A percentile compares a stretch with the other conserved stretches of the same genome.
These are phyloP conservation scores for Pythium aquatile DNA, from an alignment of 352 stramenopile genomes.

Conservation along the genomic window DNA sequence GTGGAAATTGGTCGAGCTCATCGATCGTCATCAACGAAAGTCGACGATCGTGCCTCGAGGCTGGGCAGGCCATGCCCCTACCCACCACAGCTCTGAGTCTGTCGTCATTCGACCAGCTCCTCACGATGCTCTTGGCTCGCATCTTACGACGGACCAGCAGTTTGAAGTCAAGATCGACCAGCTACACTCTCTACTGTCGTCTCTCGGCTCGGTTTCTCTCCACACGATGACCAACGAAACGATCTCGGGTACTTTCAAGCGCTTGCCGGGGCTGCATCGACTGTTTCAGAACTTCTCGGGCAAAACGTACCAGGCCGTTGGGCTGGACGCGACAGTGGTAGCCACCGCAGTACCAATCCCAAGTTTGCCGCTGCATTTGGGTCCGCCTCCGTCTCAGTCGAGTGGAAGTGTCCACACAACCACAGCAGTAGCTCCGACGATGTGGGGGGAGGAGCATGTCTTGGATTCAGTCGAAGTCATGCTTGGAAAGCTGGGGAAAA, in stretches of 20 bases:
- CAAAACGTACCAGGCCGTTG: slow-evolving; percentile 42
- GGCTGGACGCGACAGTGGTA: slow-evolving; percentile 25
- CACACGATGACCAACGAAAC: slow-evolving; percentile 53
- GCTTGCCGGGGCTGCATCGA: slow-evolving; percentile 41
- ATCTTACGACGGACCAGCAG: slow-evolving; percentile 55
- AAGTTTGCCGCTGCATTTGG: not conserved
- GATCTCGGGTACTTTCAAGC: slow-evolving; percentile 49
- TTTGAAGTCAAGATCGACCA: slow-evolving; percentile 68
- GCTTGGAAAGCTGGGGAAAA: slow-evolving; percentile 55
- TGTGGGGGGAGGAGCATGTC: slow-evolving; percentile 19
- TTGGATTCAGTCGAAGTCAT: slow-evolving; percentile 42
- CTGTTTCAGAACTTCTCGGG: slow-evolving; percentile 42
- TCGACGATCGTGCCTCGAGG: slow-evolving; percentile 19
- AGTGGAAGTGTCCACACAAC: not conserved
- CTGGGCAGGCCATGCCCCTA: not conserved
- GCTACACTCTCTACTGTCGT: slow-evolving; percentile 47
- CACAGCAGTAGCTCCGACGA: not conserved
- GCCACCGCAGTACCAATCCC: slow-evolving; percentile 15
- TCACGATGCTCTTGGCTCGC: slow-evolving; percentile 12
- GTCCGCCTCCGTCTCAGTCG: not conserved
- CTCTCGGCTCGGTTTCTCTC: slow-evolving; percentile 37
- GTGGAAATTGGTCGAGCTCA: slow-evolving; percentile 53
- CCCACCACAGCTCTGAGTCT: not conserved
- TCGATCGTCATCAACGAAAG: slow-evolving; percentile 34
- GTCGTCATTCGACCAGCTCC: not conserved